Base-by-base conservation (phyloP, 495 filamentous ascomycete species). In the Copromyces sp. region DNA sequence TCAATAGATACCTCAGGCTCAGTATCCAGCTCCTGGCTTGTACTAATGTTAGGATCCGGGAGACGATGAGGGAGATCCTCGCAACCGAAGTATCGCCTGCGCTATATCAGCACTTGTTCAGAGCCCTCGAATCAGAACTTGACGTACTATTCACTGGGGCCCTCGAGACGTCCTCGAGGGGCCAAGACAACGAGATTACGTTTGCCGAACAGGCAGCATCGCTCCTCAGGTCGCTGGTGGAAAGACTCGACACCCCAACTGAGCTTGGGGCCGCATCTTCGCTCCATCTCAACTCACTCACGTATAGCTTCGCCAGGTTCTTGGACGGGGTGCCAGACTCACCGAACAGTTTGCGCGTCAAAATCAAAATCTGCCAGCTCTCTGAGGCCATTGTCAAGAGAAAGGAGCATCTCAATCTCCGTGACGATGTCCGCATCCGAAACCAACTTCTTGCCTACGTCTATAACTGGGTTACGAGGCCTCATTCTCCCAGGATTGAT, bases 161-260 rank as follows among this genome's bases (percentile, higher is more conserved):
- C 12, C 82, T 87, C 1, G 83, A 85, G 71, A 78, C 81, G 37
- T 79, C 82, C 61, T 84, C 82, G 71, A 84, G 81, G 74, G 87
- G 85, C 29, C 86, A 86, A 17, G 89, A 90, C 69, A 84, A 83
- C 68, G 83, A 88, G 73, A 86, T 89, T 39, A 81, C 90, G 17
- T 90, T 91, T 78, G 87, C 87, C 9, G 89, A 90, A 77, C 89
- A 91, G 76, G 86, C 87, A 7, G 87, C 89, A 12, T 85, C 87
- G 4, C 82, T 91, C 38, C 77, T 91, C 61, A 89, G 87, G 75
- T 85, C 85, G 4, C 85, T 90, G 69, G 87, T 91, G 16, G 89
- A 90, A 72, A 83, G 87, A 42, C 76, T 90, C 38, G 87, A 89
- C 45, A 87, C 86, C 0, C 84, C 87, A 17, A 84, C 88, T 4